Conservation (phyloP, 1,139 yeast genomes). For the Lodderomyces jiufengensis region DNA sequence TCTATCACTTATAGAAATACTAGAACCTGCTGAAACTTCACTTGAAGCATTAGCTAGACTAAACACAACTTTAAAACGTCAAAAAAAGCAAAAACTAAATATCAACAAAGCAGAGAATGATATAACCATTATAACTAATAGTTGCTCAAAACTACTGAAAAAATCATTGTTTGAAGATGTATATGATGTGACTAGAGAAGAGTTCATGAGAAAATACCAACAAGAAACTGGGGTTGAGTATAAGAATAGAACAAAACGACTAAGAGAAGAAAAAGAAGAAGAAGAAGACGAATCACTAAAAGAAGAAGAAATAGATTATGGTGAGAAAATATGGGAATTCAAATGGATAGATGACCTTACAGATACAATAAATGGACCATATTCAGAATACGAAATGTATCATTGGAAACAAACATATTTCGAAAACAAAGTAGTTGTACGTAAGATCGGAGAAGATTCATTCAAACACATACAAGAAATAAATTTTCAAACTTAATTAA, state of each 20-base stretch:
- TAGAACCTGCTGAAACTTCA: slow-evolving; percentile 64
- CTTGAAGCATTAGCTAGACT: slow-evolving; percentile 56
- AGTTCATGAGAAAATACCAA: slow-evolving; percentile 50
- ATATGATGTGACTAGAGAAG: slow-evolving; percentile 59
- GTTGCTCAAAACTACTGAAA: slow-evolving; percentile 42
- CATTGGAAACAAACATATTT: slow-evolving; percentile 62
- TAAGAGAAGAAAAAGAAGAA: slow-evolving; percentile 14
- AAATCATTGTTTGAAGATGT: slow-evolving; percentile 39
- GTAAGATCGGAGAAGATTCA: slow-evolving; percentile 28
- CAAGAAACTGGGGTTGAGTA: slow-evolving; percentile 47
- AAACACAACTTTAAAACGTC: slow-evolving; percentile 19
- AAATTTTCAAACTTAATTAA: slow-evolving; percentile 3
- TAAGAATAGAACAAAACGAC: slow-evolving; percentile 15
- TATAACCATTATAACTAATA: slow-evolving; percentile 39
- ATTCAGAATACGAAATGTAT: slow-evolving; percentile 49
- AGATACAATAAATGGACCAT: slow-evolving; percentile 55
- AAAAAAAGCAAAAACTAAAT: slow-evolving; percentile 11
- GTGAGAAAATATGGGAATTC: slow-evolving; percentile 54
- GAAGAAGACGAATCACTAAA: slow-evolving; percentile 3
- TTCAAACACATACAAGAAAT: slow-evolving; percentile 27
- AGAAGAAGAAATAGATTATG: slow-evolving; percentile 19
- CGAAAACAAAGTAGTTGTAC: slow-evolving; percentile 44
- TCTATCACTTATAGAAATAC: slow-evolving; percentile 30
- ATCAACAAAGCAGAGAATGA: not conserved
- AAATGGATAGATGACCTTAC: slow-evolving; percentile 51